phyloP scores from a whole-genome alignment of 75 land plant species.

The Sequoiadendron giganteum region DNA sequence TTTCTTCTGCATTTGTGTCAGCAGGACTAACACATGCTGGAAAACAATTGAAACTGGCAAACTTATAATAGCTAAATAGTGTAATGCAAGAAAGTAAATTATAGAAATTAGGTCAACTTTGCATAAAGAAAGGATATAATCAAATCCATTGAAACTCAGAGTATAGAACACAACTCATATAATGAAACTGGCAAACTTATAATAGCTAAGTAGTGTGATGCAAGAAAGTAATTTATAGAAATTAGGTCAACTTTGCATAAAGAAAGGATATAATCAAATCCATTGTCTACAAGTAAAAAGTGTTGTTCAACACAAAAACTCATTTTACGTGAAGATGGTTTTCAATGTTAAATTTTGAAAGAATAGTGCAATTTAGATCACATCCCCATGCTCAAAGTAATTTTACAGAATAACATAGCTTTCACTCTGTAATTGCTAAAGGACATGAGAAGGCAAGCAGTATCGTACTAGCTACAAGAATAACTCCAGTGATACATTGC shows the following conservation, averaged over 20 bases:
- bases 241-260: background rate
- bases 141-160: background rate
- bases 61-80: background rate
- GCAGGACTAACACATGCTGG: conserved; percentile 99
- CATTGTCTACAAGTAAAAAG: background rate
- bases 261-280: background rate
- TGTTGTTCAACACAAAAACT: background rate
- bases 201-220: background rate
- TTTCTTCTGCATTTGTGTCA: conserved; percentile 98
- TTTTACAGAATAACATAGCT: too few relatives aligned
- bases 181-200: background rate
- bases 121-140: background rate
- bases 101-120: background rate
- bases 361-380: too few relatives aligned
- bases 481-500: background rate
- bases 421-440: background rate
- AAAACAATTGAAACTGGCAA: background rate
- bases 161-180: background rate
- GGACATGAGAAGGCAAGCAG: background rate
- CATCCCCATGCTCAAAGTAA: too few relatives aligned
- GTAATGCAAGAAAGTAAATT: background rate
- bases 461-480: background rate
- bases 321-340: too few relatives aligned
- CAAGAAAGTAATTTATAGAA: background rate
- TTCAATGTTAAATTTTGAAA: background rate